Evolutionary conservation across 805 yeast species (phyloP), one percentile per base, ranked within the genome.

Genomic region (Kuraishia hungarica): DNA sequence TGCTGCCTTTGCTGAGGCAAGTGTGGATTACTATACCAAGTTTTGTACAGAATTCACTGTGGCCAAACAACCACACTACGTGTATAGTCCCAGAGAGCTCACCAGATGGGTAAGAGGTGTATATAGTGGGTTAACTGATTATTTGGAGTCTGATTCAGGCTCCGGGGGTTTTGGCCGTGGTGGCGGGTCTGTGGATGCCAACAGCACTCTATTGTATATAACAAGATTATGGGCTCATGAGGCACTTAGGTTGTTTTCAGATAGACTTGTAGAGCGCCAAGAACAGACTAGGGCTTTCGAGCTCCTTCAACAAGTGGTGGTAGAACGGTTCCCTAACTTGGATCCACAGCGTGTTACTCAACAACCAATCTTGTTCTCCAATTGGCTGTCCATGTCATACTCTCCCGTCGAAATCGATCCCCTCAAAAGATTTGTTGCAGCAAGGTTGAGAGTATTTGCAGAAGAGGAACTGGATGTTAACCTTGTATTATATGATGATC

Each of bases 21-120:
- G 92, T 86, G 69, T 93, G 13, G 75, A 75, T 1, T 75, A 89
- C 1, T 92, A 87, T 65, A 58, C 63, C 0, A 56, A 61, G 24
- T 78, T 86, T 11, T 76, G 71, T 49, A 50, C 56, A 0, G 57
- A 62, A 1, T 82, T 87, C 60, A 67, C 73, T 0, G 53, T 69
- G 0, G 55, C 56, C 0, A 57, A 60, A 0, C 81, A 76, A 29
- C 70, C 80, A 1, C 93, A 88, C 63, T 89, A 90, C 62, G 72
- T 89, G 0, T 87, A 86, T 64, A 85, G 96, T 22, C 98, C 98
- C 0, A 82, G 98, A 66, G 98, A 92, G 65, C 74, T 92, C 15
- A 90, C 97, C 0, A 73, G 98, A 56, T 89, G 96, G 96, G 74
- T 82, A 1, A 76, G 87, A 56, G 96, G 97, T n/a, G 67, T 92